These are phyloP conservation scores for Populus tomentosa DNA, from an alignment of 441 rosid genomes.

Conservation along the genomic window DNA sequence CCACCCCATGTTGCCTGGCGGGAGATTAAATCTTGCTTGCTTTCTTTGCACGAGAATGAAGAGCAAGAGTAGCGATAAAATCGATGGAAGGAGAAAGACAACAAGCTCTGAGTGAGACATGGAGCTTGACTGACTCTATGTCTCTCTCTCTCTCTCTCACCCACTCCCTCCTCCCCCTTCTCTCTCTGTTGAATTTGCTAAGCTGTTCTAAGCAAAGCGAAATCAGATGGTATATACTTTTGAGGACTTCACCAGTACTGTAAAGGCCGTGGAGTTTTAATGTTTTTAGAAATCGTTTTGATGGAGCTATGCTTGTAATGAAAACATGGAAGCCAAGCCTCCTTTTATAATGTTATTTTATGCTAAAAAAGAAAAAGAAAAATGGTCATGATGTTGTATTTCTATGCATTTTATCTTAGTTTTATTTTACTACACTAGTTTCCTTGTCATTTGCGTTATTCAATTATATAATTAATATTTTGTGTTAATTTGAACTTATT, in stretches of 20 bases:
- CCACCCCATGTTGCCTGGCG: slow-evolving; percentile 93
- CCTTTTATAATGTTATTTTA: slow-evolving; percentile 34
- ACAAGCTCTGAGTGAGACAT: slow-evolving; percentile 66
- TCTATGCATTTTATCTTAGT: too few species aligned
- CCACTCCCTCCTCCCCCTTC: background rate
- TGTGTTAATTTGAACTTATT: too few species aligned
- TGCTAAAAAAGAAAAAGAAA: too few species aligned
- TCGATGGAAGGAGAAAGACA: slow-evolving; percentile 63
- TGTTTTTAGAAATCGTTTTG: slow-evolving; percentile 20
- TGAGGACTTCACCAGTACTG: background rate
- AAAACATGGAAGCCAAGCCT: slow-evolving; percentile 36
- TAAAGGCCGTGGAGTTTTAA: slow-evolving; percentile 26
- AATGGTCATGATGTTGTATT: too few species aligned
- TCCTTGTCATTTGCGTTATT: too few species aligned
- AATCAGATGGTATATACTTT: slow-evolving; percentile 33
- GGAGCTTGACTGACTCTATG: slow-evolving; percentile 31
- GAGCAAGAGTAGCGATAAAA: slow-evolving; percentile 52
- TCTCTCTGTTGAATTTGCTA: slow-evolving; percentile 13
- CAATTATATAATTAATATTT: too few species aligned
- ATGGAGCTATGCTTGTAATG: slow-evolving; percentile 16
- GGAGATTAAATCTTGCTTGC: slow-evolving; percentile 58
- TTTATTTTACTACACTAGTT: too few species aligned
- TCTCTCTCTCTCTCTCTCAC: slow-evolving; percentile 15
- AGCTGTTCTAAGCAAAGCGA: slow-evolving; percentile 18
- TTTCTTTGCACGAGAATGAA: slow-evolving; percentile 46